Base-by-base conservation (phyloP, 192 early-diverging fungal species). In the Endogone sp. region DNA sequence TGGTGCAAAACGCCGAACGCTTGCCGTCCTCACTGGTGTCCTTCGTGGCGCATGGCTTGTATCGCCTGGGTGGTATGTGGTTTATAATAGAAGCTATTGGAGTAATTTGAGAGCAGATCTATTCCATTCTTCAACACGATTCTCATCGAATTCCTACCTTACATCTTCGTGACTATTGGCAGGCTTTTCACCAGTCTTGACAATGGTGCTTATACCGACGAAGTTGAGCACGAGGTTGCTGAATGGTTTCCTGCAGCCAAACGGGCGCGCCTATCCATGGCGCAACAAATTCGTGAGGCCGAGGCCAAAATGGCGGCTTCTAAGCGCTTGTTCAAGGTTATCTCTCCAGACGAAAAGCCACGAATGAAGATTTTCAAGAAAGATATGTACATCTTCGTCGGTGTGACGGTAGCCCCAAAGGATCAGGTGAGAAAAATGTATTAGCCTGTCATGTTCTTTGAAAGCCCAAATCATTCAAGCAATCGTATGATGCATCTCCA, bases 191-290 rank as follows among this genome's bases (percentile, higher is more conserved):
- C 55, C 11, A 56, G 55, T n/a, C n/a, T 56, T 11, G 55, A 56
- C 11, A 11, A n/a, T 56, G n/a, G n/a, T n/a, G 55, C 11, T 11
- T 56, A 56, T 56, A n/a, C n/a, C 55, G n/a, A 13, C 11, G 55
- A 56, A n/a, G 55, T 13, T 13, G 55, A 11, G 55, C n/a, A 13
- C 55, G 55, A 56, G 55, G 55, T 56, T 13, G n/a, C 55, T 11
- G 55, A 56, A 56, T 56, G 55, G 55, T 56, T 56, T n/a, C 55
- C 55, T 13, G n/a, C 11, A 56, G 55, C 55, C 55, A 56, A 56
- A 56, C 11, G 11, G 55, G 55, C 55, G 11, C 55, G 55, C 11
- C n/a, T 56, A 56, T 56, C 55, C n/a, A n/a, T n/a, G n/a, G n/a
- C n/a, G n/a, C n/a, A n/a, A n/a, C n/a, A n/a, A n/a, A n/a, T n/a